Base-by-base conservation (phyloP, 139 green algal genomes). In the Asterochloris sp. region DNA sequence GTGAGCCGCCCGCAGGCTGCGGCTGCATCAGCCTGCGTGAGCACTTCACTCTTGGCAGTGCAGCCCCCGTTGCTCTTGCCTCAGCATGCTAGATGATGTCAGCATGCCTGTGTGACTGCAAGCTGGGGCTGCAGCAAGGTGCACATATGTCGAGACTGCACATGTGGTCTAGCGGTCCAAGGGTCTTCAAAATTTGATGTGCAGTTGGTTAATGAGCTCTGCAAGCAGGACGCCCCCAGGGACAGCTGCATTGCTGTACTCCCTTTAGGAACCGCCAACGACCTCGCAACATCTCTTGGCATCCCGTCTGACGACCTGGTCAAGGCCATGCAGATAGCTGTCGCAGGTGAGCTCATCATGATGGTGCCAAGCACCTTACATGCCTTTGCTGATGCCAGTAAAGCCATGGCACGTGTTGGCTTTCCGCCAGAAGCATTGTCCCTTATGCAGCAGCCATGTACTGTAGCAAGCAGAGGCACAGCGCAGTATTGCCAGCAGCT, bases 221-320 rank as follows among this genome's bases (percentile, higher is more conserved):
- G 81, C 10, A 14, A 69, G 21, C 82, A 81, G 21, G 67, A 85
- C 64, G 82, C 82, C 23, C 82, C 82, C 23, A 26, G 24, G 21
- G 67, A 78, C 19, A 85, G 75, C 29, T 66, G 64, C 54, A 63
- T 85, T 64, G 82, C 66, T 62, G 67, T 85, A 47, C 63, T 85
- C 6, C 82, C 82, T 2, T 16, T 85, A 47, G 82, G 82, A 23
- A 85, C 82, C 21, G 82, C 82, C 66, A 85, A 85, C 60, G 82
- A 85, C 76, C 82, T 85, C 82, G 82, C 82, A n/a, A 85, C 82
- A 1, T 64, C 54, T 15, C 54, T 82, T 0, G 78, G 75, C 28
- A 85, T 85, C 12, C 82, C 66, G 16, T 47, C 69, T 62, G 82
- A 85, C 67, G 61, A 78, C 28, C 62, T 71, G 13, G 81, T 80